Percentiles rank a stretch among this genome's conserved stretches.
These are phyloP conservation scores for Ophiostoma piceae DNA, from an alignment of 2,329 filamentous ascomycete genomes.

Conservation along the genomic window DNA sequence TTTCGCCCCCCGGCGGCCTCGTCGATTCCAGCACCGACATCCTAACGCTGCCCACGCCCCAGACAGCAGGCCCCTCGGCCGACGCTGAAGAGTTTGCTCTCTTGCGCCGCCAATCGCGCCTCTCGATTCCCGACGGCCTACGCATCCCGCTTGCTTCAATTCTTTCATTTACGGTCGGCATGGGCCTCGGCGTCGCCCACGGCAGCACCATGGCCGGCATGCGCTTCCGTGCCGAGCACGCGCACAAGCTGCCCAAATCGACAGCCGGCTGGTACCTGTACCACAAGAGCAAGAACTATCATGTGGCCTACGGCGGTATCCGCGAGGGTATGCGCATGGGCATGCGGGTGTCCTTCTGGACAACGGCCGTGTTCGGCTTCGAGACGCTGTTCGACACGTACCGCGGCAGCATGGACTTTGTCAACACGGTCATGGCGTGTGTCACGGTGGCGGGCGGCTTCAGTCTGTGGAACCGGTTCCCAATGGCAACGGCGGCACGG, in stretches of 20 bases:
- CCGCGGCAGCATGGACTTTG: conserved; percentile 63
- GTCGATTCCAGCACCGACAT: not conserved
- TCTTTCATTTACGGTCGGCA: conserved; percentile 62
- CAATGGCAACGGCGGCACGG: conserved; percentile 66
- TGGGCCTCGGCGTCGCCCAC: conserved; percentile 64
- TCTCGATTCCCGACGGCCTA: conserved; percentile 58
- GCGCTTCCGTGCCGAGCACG: conserved; percentile 91
- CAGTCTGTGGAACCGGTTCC: conserved; percentile 79
- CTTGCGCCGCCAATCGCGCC: conserved; percentile 41
- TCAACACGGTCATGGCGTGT: conserved; percentile 77
- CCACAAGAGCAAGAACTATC: conserved; percentile 96
- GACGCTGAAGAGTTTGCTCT: conserved; percentile 28
- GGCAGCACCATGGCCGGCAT: conserved; percentile 70
- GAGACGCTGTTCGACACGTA: conserved; percentile 81
- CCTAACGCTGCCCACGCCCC: not conserved
- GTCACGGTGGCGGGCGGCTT: conserved; percentile 80
- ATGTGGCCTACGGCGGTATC: conserved; percentile 69
- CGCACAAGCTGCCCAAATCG: conserved; percentile 80
- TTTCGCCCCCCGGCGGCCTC: not conserved
- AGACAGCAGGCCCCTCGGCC: not conserved
- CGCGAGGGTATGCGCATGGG: conserved; percentile 75
- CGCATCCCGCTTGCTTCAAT: conserved; percentile 62
- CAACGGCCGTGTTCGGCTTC: conserved; percentile 68
- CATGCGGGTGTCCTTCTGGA: conserved; percentile 64
- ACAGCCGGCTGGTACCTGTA: conserved; percentile 95